Percentiles rank a stretch among this genome's conserved stretches.
Evolutionary conservation across 306 rosid species (phyloP).

Genomic region (Delonix regia): DNA sequence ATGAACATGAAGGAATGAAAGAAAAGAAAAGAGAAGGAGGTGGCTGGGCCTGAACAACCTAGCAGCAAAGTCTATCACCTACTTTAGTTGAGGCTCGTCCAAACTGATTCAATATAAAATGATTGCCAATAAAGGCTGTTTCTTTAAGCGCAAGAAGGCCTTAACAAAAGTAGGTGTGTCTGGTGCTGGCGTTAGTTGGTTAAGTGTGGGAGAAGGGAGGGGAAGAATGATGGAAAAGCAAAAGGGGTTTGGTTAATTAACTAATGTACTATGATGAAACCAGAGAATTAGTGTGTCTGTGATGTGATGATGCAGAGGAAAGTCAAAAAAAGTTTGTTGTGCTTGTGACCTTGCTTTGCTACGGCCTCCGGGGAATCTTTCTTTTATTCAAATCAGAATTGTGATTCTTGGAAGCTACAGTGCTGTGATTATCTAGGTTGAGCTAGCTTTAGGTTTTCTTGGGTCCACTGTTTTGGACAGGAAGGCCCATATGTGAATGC

Average conservation of each 20-base stretch:
- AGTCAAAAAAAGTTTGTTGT: conserved; percentile 4
- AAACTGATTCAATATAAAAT: conserved; percentile 33
- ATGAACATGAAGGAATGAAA: conserved; percentile 6
- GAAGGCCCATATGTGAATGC: not conserved
- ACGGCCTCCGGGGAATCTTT: not conserved
- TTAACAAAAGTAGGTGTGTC: conserved; percentile 59
- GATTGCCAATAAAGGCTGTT: conserved; percentile 49
- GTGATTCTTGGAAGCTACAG: not conserved
- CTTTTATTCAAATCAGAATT: not conserved
- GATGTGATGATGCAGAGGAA: conserved; percentile 43
- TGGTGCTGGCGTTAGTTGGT: conserved; percentile 85
- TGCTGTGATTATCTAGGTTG: not conserved
- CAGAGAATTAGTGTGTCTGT: conserved; percentile 20
- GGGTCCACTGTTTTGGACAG: not conserved
- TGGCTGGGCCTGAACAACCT: conserved; percentile 39
- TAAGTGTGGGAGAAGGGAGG: conserved; percentile 87
- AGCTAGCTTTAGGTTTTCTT: not conserved
- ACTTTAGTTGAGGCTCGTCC: conserved; percentile 35
- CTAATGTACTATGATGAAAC: conserved; percentile 39
- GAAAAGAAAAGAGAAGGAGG: not conserved
- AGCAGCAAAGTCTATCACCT: conserved; percentile 42
- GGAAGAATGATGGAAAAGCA: conserved; percentile 59
- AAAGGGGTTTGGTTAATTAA: conserved; percentile 45
- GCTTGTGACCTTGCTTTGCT: not conserved
- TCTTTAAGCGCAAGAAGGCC: conserved; percentile 92